Conservation (phyloP, 441 rosid species). For the Euphorbia schlechtendalii region DNA sequence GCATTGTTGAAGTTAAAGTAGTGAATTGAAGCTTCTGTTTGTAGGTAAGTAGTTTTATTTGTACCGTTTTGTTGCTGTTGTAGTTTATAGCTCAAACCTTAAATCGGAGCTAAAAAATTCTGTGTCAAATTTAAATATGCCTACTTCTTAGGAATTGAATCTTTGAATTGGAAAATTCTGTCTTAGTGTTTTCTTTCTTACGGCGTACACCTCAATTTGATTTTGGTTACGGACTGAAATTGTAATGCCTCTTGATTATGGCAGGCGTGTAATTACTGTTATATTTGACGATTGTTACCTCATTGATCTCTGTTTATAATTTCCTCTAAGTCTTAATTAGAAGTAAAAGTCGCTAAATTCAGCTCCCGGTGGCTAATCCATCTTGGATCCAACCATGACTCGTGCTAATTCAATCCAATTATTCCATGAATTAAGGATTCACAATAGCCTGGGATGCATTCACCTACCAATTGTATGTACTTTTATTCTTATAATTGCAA, state of each 20-base stretch:
- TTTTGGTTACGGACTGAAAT: background rate
- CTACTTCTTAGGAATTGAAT: background rate
- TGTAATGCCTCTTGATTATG: constrained; percentile 11
- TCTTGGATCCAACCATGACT: constrained; percentile 36
- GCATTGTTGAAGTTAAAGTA: too few relatives aligned
- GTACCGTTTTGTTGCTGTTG: background rate
- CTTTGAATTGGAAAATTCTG: background rate
- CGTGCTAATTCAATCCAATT: constrained; percentile 41
- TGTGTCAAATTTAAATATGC: too few relatives aligned
- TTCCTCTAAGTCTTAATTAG: background rate
- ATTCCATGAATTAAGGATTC: constrained; percentile 47
- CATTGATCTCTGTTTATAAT: constrained; percentile 10
- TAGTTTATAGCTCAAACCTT: too few relatives aligned
- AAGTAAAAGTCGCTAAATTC: constrained; percentile 15
- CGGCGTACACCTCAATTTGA: background rate
- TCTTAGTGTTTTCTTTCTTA: background rate
- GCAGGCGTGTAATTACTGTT: background rate
- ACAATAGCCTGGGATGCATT: constrained; percentile 25
- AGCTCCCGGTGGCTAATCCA: constrained; percentile 21
- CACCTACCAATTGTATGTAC: constrained; percentile 36
- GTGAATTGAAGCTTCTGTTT: background rate
- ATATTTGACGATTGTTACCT: constrained; percentile 3
- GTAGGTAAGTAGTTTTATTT: background rate
- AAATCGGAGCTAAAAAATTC: too few relatives aligned
- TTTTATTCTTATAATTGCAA: background rate